Base-by-base conservation (phyloP, 148 eudicot species). In the Bassia scoparia region DNA sequence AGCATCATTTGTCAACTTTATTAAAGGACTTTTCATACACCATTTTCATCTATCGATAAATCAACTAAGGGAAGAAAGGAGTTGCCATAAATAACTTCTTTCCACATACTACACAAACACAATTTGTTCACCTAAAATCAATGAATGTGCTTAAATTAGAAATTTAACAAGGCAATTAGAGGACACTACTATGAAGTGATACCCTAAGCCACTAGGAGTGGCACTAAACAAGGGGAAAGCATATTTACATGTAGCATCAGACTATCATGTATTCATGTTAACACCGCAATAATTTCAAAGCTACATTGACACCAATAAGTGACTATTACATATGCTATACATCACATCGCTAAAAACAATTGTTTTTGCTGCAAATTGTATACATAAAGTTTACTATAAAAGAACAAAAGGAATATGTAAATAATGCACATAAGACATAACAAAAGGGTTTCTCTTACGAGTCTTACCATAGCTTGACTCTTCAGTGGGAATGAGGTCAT, bases 401-500 rank as follows among this genome's bases (percentile, higher is more conserved):
- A 14, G 17, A 31, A 2, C 3, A 30, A 12, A 30, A 33, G 43
- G 41, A 33, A 61, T 12, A 31, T 61, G 11, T 7, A 61, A 61
- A 27, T 65, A 59, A 33, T 67, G 69, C 67, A 26, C 27, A 56
- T 48, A 50, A 71, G 56, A 73, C 29, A 76, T 26, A 61, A 66
- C 59, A n/a, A 17, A 73, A 69, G 29, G 10, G 37, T n/a, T n/a
- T n/a, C n/a, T n/a, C n/a, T n/a, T n/a, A n/a, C n/a, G n/a, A 27
- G 62, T 81, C 86, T 77, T 69, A 86, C 93, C 86, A 78, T 65
- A 46, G 69, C 80, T 81, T 81, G 83, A 76, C 73, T 91, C 87
- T 76, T 90, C 86, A 34, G 81, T 86, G 21, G 78, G 97, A 14
- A 94, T 44, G 98, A 94, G 5, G 97, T 86, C 43, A 91, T 94